Base-by-base conservation (phyloP, 257 asterid genomes). In the Pogostemon cablin region DNA sequence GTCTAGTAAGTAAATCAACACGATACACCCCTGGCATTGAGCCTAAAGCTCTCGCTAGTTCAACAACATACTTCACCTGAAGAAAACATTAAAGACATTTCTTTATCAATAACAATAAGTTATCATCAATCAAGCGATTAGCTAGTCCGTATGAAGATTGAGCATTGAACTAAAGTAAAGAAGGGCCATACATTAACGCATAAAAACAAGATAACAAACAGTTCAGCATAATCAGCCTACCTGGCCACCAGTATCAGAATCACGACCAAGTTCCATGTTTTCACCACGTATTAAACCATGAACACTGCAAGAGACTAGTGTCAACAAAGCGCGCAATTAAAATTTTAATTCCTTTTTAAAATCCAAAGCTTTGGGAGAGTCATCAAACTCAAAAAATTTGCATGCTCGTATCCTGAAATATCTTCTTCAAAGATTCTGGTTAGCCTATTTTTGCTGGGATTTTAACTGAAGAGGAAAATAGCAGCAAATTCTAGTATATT, bases 201-300 rank as follows among this genome's bases (percentile, higher is more conserved):
- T 12, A 58, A 43, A 20, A 56, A 39, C 32, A 9, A 58, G 37
- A 50, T 53, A 65, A 48, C 67, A 25, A 65, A 48, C 64, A 25
- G 49, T 53, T 61, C 17, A 12, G 57, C 12, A 42, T 55, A 56
- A 25, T 65, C 56, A 65, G 60, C 52, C 12, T 54, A 91, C 95
- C 97, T 92, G 98, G 35, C 98, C 97, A 67, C 98, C 98, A 57
- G 98, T 92, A 84, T 92, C 98, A 61, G 98, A 92, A 79, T 92
- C 98, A 72, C 98, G 90, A 68, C 97, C 98, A 85, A 92, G 98
- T 87, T 92, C 98, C 98, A 92, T 92, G 84, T 92, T 85, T 73
- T 92, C 98, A 56, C 97, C 97, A 37, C 98, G 91, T 78, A 92
- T 86, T 70, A 92, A 73, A 68, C 98, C 98, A 83, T 92, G 98